Percentiles rank a stretch among this genome's conserved stretches.
phyloP scores from a whole-genome alignment of 495 filamentous ascomycete species.

The Melanomma pulvis-pyrius region DNA sequence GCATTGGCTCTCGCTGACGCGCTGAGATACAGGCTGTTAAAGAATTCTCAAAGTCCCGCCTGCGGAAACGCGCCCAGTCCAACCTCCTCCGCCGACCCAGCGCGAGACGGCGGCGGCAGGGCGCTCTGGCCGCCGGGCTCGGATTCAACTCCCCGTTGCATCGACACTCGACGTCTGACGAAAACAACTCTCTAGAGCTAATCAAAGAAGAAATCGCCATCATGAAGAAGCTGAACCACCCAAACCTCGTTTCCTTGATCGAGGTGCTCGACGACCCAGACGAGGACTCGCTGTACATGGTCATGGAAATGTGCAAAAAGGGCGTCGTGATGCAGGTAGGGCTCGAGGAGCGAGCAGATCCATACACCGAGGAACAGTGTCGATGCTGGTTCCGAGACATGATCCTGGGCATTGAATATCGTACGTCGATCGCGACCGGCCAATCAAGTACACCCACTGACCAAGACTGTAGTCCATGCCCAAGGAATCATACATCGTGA shows the following conservation, averaged over 20 bases:
- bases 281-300: conserved; percentile 97
- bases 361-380: conserved; percentile 82
- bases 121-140: conserved; percentile 54
- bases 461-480: conserved; percentile 66
- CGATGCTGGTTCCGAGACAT: conserved; percentile 93
- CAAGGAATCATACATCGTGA: conserved; percentile 96
- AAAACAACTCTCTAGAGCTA: conserved; percentile 78
- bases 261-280: conserved; percentile 95
- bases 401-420: conserved; percentile 93
- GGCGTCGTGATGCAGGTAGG: conserved; percentile 97
- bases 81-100: conserved; percentile 78
- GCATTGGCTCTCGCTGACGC: conserved; percentile 29
- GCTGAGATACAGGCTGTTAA: conserved; percentile 74
- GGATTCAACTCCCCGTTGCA: conserved; percentile 68
- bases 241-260: conserved; percentile 86
- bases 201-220: conserved; percentile 98
- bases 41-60: conserved; percentile 91
- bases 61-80: conserved; percentile 92
- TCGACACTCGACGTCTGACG: conserved; percentile 54
- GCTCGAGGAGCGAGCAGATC: conserved; percentile 77
- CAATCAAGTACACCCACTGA: background rate
- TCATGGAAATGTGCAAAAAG: conserved; percentile 98
- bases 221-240: conserved; percentile 97
- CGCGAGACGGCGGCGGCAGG: conserved; percentile 52
- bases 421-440: conserved; percentile 51